These are phyloP conservation scores for Penicilliopsis zonata DNA, from an alignment of 495 filamentous ascomycete species.

Conservation along the genomic window DNA sequence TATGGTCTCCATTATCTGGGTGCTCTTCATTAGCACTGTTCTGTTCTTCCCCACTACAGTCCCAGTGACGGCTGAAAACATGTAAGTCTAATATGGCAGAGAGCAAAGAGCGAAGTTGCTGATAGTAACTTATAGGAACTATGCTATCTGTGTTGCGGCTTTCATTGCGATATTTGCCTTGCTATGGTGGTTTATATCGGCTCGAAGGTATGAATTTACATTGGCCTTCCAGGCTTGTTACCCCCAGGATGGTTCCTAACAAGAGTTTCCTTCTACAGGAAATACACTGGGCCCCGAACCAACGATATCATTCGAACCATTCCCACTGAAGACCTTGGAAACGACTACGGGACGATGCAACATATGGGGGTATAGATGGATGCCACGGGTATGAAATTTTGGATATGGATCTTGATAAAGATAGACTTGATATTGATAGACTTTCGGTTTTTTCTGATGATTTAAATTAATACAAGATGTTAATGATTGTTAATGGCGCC, in stretches of 20 bases:
- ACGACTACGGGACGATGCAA: constrained; percentile 14
- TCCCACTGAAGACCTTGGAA: constrained; percentile 19
- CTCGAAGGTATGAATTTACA: constrained; percentile 35
- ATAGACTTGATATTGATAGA: too few relatives aligned
- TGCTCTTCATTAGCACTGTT: constrained; percentile 53
- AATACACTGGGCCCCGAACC: constrained; percentile 45
- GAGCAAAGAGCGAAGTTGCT: constrained; percentile 1
- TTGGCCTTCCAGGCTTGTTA: background rate
- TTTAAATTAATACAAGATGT: too few relatives aligned
- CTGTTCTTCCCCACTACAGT: constrained; percentile 52
- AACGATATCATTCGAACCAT: constrained; percentile 31
- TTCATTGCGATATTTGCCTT: constrained; percentile 51
- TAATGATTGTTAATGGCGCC: too few relatives aligned
- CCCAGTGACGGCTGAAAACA: constrained; percentile 52
- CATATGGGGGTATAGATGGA: too few relatives aligned
- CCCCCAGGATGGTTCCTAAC: background rate
- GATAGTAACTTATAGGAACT: constrained; percentile 38
- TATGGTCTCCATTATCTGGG: constrained; percentile 49
- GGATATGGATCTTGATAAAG: too few relatives aligned
- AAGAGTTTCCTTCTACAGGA: constrained; percentile 15
- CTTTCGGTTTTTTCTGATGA: too few relatives aligned
- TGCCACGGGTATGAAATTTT: too few relatives aligned
- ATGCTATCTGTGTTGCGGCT: constrained; percentile 51
- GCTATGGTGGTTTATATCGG: constrained; percentile 54
- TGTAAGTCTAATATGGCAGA: constrained; percentile 21